Base-by-base conservation (phyloP, 306 rosid species). In the Sicyos edulis region DNA sequence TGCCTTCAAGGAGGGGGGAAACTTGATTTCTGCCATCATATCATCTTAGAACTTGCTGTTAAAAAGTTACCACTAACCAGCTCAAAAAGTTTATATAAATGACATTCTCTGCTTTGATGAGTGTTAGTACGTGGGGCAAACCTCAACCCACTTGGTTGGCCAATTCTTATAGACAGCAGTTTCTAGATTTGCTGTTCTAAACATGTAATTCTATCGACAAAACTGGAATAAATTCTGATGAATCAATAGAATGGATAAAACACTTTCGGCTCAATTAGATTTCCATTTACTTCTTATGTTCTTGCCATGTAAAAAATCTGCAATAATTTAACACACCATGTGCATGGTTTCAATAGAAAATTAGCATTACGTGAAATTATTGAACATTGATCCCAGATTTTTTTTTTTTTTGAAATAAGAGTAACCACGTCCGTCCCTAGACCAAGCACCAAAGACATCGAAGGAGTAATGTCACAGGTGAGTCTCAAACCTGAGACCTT, bases 31-130 rank as follows among this genome's bases (percentile, higher is more conserved):
- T 15, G 21, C 58, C 13, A 69, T 24, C 56, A 67, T 37, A 45
- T 14, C 56, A 24, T 69, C 58, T 24, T 69, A 32, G 59, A 69
- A 69, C 44, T 69, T 49, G 73, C 73, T 69, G 57, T 66, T 55
- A 20, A 20, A 66, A 45, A n/a, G 55, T 45, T 45, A 45, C 72
- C 21, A 66, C 29, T 20, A 45, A 66, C 11, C 71, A 5, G 37
- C 16, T 13, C 54, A 19, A 22, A 29, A 6, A 47, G 72, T 67
- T 65, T 9, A 19, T 21, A 21, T 14, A 15, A 21, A 21, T 50
- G 44, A 49, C 20, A 49, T 68, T 68, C 57, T 68, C 24, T 15
- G 22, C 4, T 37, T 37, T 62, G 5, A 62, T 34, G 50, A 37
- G 15, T 0, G 21, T 34, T 34, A 34, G 50, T 34, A 3, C 50